Conservation (phyloP, 2,329 filamentous ascomycete species). For the Seiridium unicorne region DNA sequence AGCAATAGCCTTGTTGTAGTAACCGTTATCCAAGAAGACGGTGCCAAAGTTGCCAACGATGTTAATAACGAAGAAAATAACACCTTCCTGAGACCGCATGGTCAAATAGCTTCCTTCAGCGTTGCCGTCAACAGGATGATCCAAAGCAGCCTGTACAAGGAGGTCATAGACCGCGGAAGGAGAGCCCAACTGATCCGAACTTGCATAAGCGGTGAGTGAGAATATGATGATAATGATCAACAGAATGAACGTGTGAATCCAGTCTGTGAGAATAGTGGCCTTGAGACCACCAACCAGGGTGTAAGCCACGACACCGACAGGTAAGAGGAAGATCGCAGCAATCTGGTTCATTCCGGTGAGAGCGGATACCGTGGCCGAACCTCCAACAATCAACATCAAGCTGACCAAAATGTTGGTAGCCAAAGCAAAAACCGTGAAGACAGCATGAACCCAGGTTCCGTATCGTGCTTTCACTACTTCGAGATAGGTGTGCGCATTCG, state of each 20-base stretch:
- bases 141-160: conserved; percentile 63
- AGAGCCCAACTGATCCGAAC: conserved; percentile 69
- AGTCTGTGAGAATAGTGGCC: conserved; percentile 83
- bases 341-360: conserved; percentile 74
- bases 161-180: conserved; percentile 77
- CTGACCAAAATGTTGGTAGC: conserved; percentile 87
- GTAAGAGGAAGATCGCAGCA: conserved; percentile 74
- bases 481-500: conserved; percentile 83
- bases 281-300: conserved; percentile 79
- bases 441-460: conserved; percentile 51
- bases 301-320: conserved; percentile 77
- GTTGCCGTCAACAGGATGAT: conserved; percentile 78
- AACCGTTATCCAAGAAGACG: conserved; percentile 83
- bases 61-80: conserved; percentile 90
- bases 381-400: conserved; percentile 84
- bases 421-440: conserved; percentile 79
- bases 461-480: conserved; percentile 83
- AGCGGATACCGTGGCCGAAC: conserved; percentile 69
- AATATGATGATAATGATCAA: conserved; percentile 86
- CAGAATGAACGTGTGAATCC: conserved; percentile 81
- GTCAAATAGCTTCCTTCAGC: conserved; percentile 80
- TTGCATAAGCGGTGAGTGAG: conserved; percentile 77
- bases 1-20: conserved; percentile 93
- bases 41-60: conserved; percentile 82
- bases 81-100: conserved; percentile 78